Evolutionary conservation across 768 basidiomycete genomes (phyloP), one percentile per base, ranked within the genome.

Genomic region (Tubosaeta sp.): DNA sequence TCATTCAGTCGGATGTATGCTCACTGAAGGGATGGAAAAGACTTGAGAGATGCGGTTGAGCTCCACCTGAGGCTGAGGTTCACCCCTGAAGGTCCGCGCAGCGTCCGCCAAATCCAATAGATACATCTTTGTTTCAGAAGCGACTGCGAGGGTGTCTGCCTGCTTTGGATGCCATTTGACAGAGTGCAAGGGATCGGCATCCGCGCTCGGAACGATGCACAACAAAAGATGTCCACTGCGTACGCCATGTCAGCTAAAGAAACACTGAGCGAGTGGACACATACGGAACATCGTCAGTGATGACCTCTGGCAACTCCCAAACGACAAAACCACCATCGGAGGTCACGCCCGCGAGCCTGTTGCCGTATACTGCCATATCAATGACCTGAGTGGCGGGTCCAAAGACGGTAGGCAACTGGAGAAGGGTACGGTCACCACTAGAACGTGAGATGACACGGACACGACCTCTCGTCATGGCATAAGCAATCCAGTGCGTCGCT

Each of bases 111-210:
- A 69, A 67, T 93, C 88, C 63, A 92, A 77, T 37, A 91, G 71
- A 69, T 85, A 90, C 60, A 92, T 76, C 59, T 81, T 84, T 51
- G 77, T 81, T 58, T 86, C 84, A 0, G 88, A 88, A 17, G 90
- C 90, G n/a, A 92, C 84, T 4, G 90, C 91, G 41, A 92, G 75
- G 10, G 81, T 84, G 63, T 90, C 85, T 3, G 81, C 76, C 51
- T 91, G 84, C 65, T 86, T 88, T 12, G 90, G 87, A 59, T 93
- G 88, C 91, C 91, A 92, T 65, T 91, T 91, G 52, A 92, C 90
- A 12, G 87, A 81, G 57, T 86, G 87, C 29, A 92, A 75, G 25
- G 83, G 81, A 43, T 86, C 82, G 16, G 68, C 64, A 48, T 78
- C 76, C 29, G 73, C 73, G 38, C 66, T 71, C 9, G 84, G 74